Conservation (phyloP, 768 basidiomycete species). For the Boletus edulis region DNA sequence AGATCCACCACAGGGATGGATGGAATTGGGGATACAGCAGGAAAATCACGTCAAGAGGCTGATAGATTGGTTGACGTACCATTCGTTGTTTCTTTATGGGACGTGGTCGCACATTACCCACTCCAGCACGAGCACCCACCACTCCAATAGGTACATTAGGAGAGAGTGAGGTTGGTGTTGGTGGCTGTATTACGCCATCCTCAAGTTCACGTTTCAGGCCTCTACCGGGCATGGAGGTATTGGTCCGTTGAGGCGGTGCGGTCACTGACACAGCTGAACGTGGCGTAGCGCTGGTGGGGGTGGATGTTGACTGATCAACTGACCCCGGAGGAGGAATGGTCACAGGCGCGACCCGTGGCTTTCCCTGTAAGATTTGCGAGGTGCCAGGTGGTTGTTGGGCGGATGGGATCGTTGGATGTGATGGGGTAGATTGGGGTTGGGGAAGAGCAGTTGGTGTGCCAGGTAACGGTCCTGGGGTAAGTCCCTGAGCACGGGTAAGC, state of each 20-base stretch:
- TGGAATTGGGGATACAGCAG: background rate
- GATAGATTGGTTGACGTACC: constrained; percentile 40
- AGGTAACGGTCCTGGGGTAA: constrained; percentile 20
- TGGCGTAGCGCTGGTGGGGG: constrained; percentile 32
- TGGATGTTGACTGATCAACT: constrained; percentile 28
- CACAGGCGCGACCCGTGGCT: constrained; percentile 32
- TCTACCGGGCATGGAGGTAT: constrained; percentile 15
- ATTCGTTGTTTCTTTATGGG: constrained; percentile 75
- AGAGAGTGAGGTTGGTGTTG: constrained; percentile 21
- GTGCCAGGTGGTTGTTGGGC: constrained; percentile 24
- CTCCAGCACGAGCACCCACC: constrained; percentile 57
- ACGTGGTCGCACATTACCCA: constrained; percentile 55
- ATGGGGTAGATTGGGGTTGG: constrained; percentile 32
- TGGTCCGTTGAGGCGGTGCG: constrained; percentile 25
- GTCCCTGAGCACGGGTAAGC: constrained; percentile 52
- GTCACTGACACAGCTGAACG: constrained; percentile 26
- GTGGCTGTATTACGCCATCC: constrained; percentile 18
- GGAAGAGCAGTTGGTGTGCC: constrained; percentile 29
- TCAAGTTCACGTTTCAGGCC: constrained; percentile 36
- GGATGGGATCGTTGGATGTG: constrained; percentile 21
- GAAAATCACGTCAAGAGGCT: background rate
- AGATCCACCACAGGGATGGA: background rate
- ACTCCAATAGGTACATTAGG: constrained; percentile 30
- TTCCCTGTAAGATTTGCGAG: constrained; percentile 15
- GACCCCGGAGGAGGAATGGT: constrained; percentile 31